These are phyloP conservation scores for Schizochytrium sp. DNA, from an alignment of 108 stramenopile species.

Conservation along the genomic window DNA sequence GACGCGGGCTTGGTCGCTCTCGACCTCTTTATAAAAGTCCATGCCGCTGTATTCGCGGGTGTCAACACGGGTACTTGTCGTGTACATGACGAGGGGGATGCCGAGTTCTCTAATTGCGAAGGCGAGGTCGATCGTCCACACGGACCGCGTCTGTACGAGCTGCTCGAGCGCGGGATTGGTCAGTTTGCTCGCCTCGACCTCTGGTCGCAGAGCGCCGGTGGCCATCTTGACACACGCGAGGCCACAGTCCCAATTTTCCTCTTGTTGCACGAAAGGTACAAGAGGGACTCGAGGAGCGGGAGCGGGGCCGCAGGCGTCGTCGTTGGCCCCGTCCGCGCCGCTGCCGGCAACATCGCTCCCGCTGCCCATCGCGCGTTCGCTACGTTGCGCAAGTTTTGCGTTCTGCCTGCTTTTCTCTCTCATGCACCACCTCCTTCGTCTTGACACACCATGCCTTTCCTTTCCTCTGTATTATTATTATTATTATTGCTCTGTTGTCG, in stretches of 20 bases:
- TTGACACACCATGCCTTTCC: too few relatives aligned
- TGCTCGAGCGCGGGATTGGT: background rate
- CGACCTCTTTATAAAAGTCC: background rate
- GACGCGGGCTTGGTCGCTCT: background rate
- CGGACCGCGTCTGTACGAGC: background rate
- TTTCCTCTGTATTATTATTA: too few relatives aligned
- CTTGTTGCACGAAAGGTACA: background rate
- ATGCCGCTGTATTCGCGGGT: background rate
- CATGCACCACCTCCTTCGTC: too few relatives aligned
- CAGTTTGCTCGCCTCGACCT: background rate
- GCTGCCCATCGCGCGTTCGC: too few relatives aligned
- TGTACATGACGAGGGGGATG: background rate
- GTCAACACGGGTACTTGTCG: background rate
- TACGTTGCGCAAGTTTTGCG: too few relatives aligned
- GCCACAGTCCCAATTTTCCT: constrained; percentile 10
- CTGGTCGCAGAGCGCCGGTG: background rate
- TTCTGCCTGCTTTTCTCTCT: too few relatives aligned
- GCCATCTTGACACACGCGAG: constrained; percentile 2
- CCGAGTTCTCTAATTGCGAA: background rate
- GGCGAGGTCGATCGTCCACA: background rate
- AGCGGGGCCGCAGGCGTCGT: background rate
- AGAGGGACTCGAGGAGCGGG: background rate
- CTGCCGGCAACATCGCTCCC: too few relatives aligned
- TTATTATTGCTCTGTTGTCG: too few relatives aligned
- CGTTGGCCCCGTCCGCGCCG: background rate